Evolutionary conservation across 2,329 filamentous ascomycete genomes (phyloP).

Genomic region (Xylaria sp.): DNA sequence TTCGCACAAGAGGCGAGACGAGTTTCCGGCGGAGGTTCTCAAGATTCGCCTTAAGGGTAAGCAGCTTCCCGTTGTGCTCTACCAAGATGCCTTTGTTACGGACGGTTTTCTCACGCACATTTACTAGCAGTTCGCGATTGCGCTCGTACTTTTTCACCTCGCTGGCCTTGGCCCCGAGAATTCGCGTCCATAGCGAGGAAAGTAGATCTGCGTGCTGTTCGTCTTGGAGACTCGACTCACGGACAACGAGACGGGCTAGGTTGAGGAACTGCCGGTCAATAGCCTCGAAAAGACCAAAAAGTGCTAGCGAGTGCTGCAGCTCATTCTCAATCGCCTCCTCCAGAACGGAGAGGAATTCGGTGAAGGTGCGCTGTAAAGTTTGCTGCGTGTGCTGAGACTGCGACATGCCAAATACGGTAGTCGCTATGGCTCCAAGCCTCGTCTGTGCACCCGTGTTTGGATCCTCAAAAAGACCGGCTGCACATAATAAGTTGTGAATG

Average conservation of each 20-base stretch:
- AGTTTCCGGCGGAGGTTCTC: constrained; percentile 86
- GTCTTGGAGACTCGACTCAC: constrained; percentile 85
- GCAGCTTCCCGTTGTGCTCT: constrained; percentile 85
- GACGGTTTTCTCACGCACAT: constrained; percentile 84
- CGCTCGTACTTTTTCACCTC: constrained; percentile 91
- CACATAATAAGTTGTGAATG: constrained; percentile 79
- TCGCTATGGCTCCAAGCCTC: constrained; percentile 74
- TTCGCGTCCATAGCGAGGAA: constrained; percentile 84
- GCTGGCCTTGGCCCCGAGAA: constrained; percentile 79
- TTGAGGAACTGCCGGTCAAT: constrained; percentile 93
- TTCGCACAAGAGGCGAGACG: constrained; percentile 83
- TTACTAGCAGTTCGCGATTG: constrained; percentile 82
- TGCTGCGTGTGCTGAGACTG: constrained; percentile 82
- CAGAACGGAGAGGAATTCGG: constrained; percentile 85
- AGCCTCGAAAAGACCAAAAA: constrained; percentile 90
- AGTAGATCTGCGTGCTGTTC: constrained; percentile 83
- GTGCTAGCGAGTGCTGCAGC: constrained; percentile 79
- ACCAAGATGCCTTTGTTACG: constrained; percentile 88
- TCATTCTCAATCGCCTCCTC: constrained; percentile 91
- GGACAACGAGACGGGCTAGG: constrained; percentile 83
- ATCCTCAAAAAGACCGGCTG: constrained; percentile 70
- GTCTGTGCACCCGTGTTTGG: constrained; percentile 68
- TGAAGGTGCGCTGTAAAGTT: constrained; percentile 86
- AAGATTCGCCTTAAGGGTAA: constrained; percentile 86
- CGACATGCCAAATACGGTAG: constrained; percentile 81